These are phyloP conservation scores for Thermochaetoides dissita DNA, from an alignment of 2,329 filamentous ascomycete species.

Conservation along the genomic window DNA sequence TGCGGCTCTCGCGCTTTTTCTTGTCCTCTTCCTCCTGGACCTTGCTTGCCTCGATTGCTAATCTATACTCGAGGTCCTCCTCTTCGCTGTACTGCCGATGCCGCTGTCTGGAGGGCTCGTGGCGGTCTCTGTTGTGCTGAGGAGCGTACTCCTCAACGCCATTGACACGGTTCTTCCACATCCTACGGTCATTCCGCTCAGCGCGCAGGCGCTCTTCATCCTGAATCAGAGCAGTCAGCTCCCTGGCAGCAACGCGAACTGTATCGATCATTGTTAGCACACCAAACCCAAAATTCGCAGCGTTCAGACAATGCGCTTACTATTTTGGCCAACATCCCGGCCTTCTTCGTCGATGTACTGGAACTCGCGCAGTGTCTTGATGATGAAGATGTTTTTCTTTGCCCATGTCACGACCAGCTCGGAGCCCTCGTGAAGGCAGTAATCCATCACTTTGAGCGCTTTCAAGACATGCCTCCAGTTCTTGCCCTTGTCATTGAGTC, in stretches of 20 bases:
- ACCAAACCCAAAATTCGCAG: too few species aligned
- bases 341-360: conserved; percentile 94
- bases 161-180: conserved; percentile 92
- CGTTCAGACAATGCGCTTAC: conserved; percentile 34
- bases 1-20: conserved; percentile 53
- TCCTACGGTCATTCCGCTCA: conserved; percentile 80
- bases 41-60: conserved; percentile 91
- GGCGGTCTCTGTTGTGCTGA: conserved; percentile 26
- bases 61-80: conserved; percentile 76
- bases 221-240: conserved; percentile 78
- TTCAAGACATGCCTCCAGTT: conserved; percentile 99
- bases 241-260: conserved; percentile 95
- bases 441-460: conserved; percentile 92
- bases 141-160: conserved; percentile 72
- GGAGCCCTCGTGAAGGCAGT: conserved; percentile 92
- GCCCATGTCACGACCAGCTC: conserved; percentile 96
- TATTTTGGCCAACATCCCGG: conserved; percentile 89
- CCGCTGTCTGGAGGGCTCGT: conserved; percentile 31
- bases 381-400: conserved; percentile 94
- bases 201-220: conserved; percentile 86
- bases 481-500: conserved; percentile 97
- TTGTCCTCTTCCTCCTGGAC: conserved; percentile 85
- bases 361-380: conserved; percentile 95
- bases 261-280: conserved; percentile 1
- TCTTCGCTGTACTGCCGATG: conserved; percentile 50